Evolutionary conservation across 2,329 filamentous ascomycete species (phyloP), one percentile per base, ranked within the genome.

Genomic region (Arthrinium phaeospermum): DNA sequence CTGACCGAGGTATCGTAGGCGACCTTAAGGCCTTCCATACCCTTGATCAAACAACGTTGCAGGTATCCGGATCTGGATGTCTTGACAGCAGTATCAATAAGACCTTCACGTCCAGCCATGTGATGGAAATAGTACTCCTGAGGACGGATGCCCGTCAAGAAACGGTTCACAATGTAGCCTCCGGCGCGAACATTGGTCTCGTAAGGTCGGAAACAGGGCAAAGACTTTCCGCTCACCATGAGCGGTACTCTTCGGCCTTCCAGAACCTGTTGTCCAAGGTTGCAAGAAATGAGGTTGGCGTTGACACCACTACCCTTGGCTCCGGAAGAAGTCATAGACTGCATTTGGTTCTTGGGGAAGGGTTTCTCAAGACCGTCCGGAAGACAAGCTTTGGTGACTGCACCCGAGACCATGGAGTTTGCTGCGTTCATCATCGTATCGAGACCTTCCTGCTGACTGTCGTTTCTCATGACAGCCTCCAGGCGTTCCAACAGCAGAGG

Each of bases 61-160:
- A 99, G 87, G 80, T 99, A 99, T 73, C 96, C 97, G 41, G 96
- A 98, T 80, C 96, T 92, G 13, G 96, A 97, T 1, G 96, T 99
- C 85, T 99, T 99, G 82, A 99, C 96, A 75, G 96, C 96, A 27
- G 96, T 99, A 88, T 99, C 96, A 80, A 99, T 99, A 76, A 99
- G 86, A 87, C 96, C 96, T 88, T 99, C 97, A 85, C 96, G 91
- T 78, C 97, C 97, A 79, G 96, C 96, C 97, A 99, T 99, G 83
- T 97, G 95, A 89, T 99, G 96, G 87, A 99, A 99, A 82, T 96
- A 99, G 82, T 98, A 99, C 81, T 99, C 97, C 79, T 99, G 96
- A 5, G 96, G 96, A 71, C 96, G 91, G 74, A 99, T 96, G 73
- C 96, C 96, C 34, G 97, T 99, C 87, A 99, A 93, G 89, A 99